Percentiles rank a stretch among this genome's conserved stretches.
Conservation (phyloP, 1,139 yeast species). For the Eremothecium coryli region DNA sequence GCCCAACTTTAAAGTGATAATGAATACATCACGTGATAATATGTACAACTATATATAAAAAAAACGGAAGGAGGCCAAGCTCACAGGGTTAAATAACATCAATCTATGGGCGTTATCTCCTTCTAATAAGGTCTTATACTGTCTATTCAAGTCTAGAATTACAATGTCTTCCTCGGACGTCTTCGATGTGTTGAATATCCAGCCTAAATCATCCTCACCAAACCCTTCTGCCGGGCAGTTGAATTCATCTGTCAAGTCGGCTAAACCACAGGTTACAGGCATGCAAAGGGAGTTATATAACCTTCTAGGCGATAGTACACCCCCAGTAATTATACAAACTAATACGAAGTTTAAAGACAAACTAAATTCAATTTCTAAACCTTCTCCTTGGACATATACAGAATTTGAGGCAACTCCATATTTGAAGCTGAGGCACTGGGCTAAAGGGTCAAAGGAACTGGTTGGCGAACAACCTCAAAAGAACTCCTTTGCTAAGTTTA, state of each 20-base stretch:
- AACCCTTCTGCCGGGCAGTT: constrained; percentile 23
- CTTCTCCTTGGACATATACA: constrained; percentile 74
- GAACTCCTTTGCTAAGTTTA: constrained; percentile 66
- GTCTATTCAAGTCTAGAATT: no score
- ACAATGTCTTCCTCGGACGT: constrained; percentile 52
- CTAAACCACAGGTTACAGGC: constrained; percentile 50
- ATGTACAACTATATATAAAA: no score
- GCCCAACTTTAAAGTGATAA: no score
- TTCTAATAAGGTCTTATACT: no score
- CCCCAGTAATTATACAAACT: constrained; percentile 60
- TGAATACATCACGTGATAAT: no score
- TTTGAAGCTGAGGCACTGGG: constrained; percentile 73
- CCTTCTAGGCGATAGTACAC: constrained; percentile 84
- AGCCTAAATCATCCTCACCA: constrained; percentile 31
- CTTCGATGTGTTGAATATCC: constrained; percentile 65
- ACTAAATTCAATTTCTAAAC: constrained; percentile 49
- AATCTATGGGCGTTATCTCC: no score
- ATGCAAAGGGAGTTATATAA: constrained; percentile 87
- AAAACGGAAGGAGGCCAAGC: no score
- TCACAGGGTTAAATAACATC: no score
- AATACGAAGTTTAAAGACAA: constrained; percentile 56
- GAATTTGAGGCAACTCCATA: constrained; percentile 51
- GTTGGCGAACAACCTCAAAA: constrained; percentile 35
- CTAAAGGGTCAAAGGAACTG: constrained; percentile 55
- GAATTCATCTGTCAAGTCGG: constrained; percentile 14